A percentile compares a stretch with the other conserved stretches of the same genome.
These are phyloP conservation scores for Colletotrichum acutatum DNA, from an alignment of 2,329 filamentous ascomycete species.

Conservation along the genomic window DNA sequence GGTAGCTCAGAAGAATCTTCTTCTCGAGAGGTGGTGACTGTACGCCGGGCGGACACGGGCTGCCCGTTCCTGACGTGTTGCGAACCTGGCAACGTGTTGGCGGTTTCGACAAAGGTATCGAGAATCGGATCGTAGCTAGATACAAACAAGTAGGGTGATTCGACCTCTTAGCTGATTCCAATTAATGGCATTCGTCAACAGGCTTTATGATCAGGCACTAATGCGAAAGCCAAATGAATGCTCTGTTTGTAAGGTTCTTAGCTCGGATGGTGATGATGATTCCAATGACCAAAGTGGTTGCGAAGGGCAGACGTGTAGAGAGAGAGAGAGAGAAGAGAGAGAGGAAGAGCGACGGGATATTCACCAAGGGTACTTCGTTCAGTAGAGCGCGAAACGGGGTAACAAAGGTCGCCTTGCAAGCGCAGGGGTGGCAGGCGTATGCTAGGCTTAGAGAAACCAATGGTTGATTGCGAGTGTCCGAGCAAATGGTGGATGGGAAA, in stretches of 20 bases:
- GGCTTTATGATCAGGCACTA: not conserved
- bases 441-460: not conserved
- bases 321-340: not conserved
- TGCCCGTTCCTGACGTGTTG: conserved; percentile 57
- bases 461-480: not conserved
- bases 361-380: not conserved
- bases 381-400: not conserved
- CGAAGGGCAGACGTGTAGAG: not conserved
- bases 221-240: not conserved
- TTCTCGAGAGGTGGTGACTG: conserved; percentile 8
- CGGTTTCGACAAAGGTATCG: conserved; percentile 35
- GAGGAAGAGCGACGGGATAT: not conserved
- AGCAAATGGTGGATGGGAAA: conserved; percentile 7
- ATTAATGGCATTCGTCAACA: not conserved
- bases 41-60: conserved; percentile 53
- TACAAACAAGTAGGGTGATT: not conserved
- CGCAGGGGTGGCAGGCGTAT: not conserved
- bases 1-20: conserved; percentile 7
- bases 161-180: not conserved
- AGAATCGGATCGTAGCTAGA: conserved; percentile 6
- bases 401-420: not conserved
- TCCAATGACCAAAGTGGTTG: not conserved
- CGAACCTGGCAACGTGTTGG: conserved; percentile 61
- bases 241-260: not conserved
- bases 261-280: not conserved